These are phyloP conservation scores for Ophiobolus disseminans DNA, from an alignment of 2,329 filamentous ascomycete genomes.

Conservation along the genomic window DNA sequence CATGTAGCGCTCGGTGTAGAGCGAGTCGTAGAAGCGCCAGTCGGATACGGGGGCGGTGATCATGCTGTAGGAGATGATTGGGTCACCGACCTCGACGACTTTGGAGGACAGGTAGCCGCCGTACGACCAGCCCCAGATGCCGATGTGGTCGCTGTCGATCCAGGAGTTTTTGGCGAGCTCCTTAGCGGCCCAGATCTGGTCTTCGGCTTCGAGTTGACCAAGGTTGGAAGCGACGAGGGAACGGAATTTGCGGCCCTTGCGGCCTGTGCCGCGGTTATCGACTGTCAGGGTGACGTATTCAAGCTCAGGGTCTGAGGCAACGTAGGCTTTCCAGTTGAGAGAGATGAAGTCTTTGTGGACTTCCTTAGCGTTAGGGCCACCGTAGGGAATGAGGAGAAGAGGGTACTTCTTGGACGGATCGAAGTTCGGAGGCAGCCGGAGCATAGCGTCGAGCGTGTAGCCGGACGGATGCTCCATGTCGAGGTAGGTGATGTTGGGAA, in stretches of 20 bases:
- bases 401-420: constrained; percentile 69
- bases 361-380: constrained; percentile 69
- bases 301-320: constrained; percentile 71
- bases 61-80: constrained; percentile 67
- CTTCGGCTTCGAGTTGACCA: constrained; percentile 68
- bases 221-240: constrained; percentile 65
- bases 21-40: constrained; percentile 74
- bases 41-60: constrained; percentile 72
- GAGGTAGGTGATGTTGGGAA: constrained; percentile 70
- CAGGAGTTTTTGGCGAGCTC: constrained; percentile 61
- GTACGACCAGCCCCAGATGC: constrained; percentile 74
- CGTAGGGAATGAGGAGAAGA: constrained; percentile 71
- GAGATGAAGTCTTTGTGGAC: constrained; percentile 64
- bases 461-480: constrained; percentile 68
- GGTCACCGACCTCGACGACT: constrained; percentile 68
- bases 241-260: constrained; percentile 69
- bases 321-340: constrained; percentile 67
- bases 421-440: constrained; percentile 70
- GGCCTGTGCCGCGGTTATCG: constrained; percentile 72
- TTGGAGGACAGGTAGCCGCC: constrained; percentile 72
- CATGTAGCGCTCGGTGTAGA: constrained; percentile 79
- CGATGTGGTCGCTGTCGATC: constrained; percentile 66
- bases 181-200: constrained; percentile 72
- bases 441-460: constrained; percentile 68
- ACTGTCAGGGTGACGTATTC: constrained; percentile 72